These are phyloP conservation scores for Sphaerulina vaccinii DNA, from an alignment of 2,329 filamentous ascomycete species.

Conservation along the genomic window DNA sequence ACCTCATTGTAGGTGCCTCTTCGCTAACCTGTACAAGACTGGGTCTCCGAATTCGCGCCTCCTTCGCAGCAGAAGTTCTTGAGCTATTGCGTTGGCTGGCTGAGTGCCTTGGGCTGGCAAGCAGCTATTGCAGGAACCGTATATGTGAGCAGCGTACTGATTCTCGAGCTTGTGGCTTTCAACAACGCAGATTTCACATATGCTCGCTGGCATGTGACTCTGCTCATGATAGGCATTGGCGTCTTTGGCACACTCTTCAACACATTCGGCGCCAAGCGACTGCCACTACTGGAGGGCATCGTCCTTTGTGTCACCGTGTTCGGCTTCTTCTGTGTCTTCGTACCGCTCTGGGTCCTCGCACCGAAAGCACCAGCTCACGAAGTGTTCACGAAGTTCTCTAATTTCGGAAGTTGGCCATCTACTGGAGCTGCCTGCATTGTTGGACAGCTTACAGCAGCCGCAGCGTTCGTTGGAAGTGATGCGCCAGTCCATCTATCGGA, in stretches of 20 bases:
- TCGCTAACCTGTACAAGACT: slow-evolving; percentile 1
- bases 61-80: slow-evolving; percentile 19
- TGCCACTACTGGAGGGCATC: slow-evolving; percentile 44
- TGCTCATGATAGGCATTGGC: slow-evolving; percentile 22
- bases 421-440: slow-evolving; percentile 46
- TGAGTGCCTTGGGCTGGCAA: slow-evolving; percentile 17
- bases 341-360: slow-evolving; percentile 48
- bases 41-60: slow-evolving; percentile 27
- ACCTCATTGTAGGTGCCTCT: neutral
- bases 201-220: slow-evolving; percentile 21
- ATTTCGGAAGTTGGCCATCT: slow-evolving; percentile 45
- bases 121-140: slow-evolving; percentile 5
- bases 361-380: slow-evolving; percentile 49
- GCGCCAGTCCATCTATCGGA: slow-evolving; percentile 27
- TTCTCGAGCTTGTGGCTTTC: slow-evolving; percentile 8
- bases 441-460: slow-evolving; percentile 32
- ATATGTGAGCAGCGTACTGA: slow-evolving; percentile 2
- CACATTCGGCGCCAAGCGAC: slow-evolving; percentile 35
- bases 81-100: slow-evolving; percentile 19
- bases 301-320: slow-evolving; percentile 50
- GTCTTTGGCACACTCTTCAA: slow-evolving; percentile 24
- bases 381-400: slow-evolving; percentile 44
- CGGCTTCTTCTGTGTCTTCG: slow-evolving; percentile 53
- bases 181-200: slow-evolving; percentile 15
- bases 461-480: slow-evolving; percentile 18